Conservation (phyloP, 2,329 filamentous ascomycete species). For the Phoma sp. region DNA sequence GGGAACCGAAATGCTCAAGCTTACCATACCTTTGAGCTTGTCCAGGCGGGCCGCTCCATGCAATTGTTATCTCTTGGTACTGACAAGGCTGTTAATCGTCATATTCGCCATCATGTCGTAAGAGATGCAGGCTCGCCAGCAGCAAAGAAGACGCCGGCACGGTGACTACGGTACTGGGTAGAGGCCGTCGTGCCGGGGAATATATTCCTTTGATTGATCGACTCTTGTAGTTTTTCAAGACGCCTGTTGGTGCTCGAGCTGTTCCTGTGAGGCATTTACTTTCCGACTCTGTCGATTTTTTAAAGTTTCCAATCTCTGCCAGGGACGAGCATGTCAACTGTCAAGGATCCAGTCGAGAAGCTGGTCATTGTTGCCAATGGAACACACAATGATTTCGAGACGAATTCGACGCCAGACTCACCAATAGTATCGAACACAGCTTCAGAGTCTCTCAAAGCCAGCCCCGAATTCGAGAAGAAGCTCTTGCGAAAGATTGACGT, state of each 20-base stretch:
- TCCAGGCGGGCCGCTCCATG: conserved; percentile 5
- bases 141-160: conserved; percentile 5
- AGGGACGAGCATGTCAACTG: conserved; percentile 11
- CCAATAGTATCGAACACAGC: not conserved
- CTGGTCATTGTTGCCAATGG: conserved; percentile 19
- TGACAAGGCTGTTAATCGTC: conserved; percentile 15
- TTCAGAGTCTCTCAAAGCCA: not conserved
- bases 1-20: not conserved
- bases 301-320: not conserved
- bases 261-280: too few species aligned
- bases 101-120: conserved; percentile 22
- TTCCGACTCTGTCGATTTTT: too few species aligned
- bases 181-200: not conserved
- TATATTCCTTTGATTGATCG: not conserved
- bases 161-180: not conserved
- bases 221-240: too few species aligned
- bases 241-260: too few species aligned
- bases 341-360: conserved; percentile 18
- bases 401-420: not conserved
- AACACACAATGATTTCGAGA: conserved; percentile 3
- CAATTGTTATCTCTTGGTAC: conserved; percentile 1
- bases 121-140: not conserved
- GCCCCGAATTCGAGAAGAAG: conserved; percentile 15
- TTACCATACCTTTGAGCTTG: not conserved
- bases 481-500: conserved; percentile 36